Conservation (phyloP, 169 alveolate genomes). For the Cryptosporidium felis region DNA sequence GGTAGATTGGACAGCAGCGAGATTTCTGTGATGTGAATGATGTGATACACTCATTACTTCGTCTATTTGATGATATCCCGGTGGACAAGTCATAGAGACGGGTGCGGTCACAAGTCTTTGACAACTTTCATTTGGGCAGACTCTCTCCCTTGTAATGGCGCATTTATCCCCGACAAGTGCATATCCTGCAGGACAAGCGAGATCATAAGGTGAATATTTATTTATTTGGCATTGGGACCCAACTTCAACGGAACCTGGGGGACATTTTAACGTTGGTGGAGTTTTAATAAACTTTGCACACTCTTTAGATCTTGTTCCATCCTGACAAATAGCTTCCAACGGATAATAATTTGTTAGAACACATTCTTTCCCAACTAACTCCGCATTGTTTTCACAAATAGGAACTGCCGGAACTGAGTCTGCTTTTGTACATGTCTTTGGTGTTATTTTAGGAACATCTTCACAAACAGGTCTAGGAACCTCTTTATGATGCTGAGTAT, state of each 20-base stretch:
- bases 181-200: slow-evolving; percentile 70
- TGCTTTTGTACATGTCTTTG: slow-evolving; percentile 66
- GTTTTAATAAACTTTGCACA: slow-evolving; percentile 69
- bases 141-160: slow-evolving; percentile 54
- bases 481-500: slow-evolving; percentile 68
- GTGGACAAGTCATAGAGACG: slow-evolving; percentile 58
- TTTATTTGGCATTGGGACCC: slow-evolving; percentile 63
- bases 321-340: slow-evolving; percentile 68
- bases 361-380: slow-evolving; percentile 62
- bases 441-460: slow-evolving; percentile 69
- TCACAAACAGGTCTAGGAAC: slow-evolving; percentile 69
- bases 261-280: slow-evolving; percentile 63
- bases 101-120: slow-evolving; percentile 64
- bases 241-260: slow-evolving; percentile 67
- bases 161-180: slow-evolving; percentile 66
- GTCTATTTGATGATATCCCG: slow-evolving; percentile 65
- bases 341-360: slow-evolving; percentile 61
- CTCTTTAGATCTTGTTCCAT: slow-evolving; percentile 71
- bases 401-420: slow-evolving; percentile 71
- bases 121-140: slow-evolving; percentile 68
- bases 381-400: slow-evolving; percentile 58
- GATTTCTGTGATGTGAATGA: slow-evolving; percentile 26
- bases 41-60: background rate
- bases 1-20: slow-evolving; percentile 55
- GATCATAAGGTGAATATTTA: slow-evolving; percentile 66